phyloP scores from a whole-genome alignment of 768 basidiomycete species.

The Kwoniella sp. region DNA sequence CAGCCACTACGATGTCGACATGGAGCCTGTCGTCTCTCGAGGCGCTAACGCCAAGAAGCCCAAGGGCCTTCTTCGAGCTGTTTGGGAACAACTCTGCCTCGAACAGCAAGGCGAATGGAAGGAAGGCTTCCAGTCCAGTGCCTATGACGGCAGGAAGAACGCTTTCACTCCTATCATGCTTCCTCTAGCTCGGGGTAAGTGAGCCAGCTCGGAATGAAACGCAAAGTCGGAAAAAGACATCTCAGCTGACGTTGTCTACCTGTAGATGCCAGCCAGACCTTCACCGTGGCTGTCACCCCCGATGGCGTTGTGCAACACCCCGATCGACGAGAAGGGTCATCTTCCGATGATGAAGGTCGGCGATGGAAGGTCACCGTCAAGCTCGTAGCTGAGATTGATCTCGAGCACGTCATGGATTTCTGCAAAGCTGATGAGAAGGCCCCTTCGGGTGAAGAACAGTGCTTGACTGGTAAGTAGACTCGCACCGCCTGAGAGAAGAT shows the following conservation, averaged over 20 bases:
- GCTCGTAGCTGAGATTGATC: constrained; percentile 47
- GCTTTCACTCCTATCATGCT: constrained; percentile 44
- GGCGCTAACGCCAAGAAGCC: constrained; percentile 46
- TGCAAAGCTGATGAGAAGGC: constrained; percentile 35
- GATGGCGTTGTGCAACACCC: constrained; percentile 38
- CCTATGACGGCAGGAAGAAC: constrained; percentile 50
- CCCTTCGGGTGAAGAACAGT: constrained; percentile 35
- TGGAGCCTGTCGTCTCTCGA: constrained; percentile 43
- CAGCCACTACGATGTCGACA: constrained; percentile 55
- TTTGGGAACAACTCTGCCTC: constrained; percentile 44
- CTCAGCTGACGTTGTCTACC: not conserved
- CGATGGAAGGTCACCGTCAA: constrained; percentile 50
- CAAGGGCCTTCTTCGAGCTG: constrained; percentile 40
- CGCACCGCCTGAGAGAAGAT: not conserved
- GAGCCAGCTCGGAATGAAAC: not conserved
- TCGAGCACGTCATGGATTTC: constrained; percentile 46
- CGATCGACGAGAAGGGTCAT: constrained; percentile 16
- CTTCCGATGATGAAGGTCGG: constrained; percentile 44
- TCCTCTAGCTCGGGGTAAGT: constrained; percentile 23
- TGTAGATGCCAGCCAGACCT: constrained; percentile 26
- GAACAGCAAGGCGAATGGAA: constrained; percentile 35
- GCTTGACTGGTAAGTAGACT: constrained; percentile 38
- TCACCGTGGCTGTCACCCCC: constrained; percentile 34
- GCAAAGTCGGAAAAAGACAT: not conserved
- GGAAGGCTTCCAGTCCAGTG: constrained; percentile 29